Conservation (phyloP, 1,284 basidiomycete genomes). For the Fomitopsis pinicola region DNA sequence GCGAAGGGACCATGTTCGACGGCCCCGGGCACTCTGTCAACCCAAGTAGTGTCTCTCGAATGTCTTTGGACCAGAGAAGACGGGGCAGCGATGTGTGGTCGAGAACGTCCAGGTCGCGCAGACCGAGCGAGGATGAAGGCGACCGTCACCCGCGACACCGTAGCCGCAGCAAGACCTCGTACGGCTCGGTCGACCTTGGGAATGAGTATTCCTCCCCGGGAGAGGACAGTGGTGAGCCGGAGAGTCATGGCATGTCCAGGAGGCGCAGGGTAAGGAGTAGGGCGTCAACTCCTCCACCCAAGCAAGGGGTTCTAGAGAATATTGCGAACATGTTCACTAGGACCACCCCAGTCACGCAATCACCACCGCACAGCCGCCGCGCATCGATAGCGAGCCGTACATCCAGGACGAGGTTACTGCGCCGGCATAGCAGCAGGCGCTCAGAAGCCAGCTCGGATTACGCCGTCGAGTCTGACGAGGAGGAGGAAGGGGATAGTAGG, state of each 20-base stretch:
- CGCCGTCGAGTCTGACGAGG: slow-evolving; percentile 43
- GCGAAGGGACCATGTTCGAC: slow-evolving; percentile 67
- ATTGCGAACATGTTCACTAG: slow-evolving; percentile 68
- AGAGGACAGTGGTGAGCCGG: slow-evolving; percentile 16
- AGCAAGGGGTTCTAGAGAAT: slow-evolving; percentile 56
- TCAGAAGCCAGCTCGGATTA: slow-evolving; percentile 60
- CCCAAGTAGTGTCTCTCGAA: slow-evolving; percentile 73
- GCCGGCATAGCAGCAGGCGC: slow-evolving; percentile 43
- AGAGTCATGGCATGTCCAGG: slow-evolving; percentile 17
- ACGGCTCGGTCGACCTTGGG: slow-evolving; percentile 25
- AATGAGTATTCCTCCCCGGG: slow-evolving; percentile 10
- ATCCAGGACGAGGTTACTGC: slow-evolving; percentile 48
- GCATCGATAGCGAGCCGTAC: slow-evolving; percentile 55
- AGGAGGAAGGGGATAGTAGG: slow-evolving; percentile 56
- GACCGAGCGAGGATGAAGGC: slow-evolving; percentile 45
- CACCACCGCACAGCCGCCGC: slow-evolving; percentile 37
- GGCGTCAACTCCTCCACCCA: slow-evolving; percentile 36
- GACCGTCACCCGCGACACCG: slow-evolving; percentile 26
- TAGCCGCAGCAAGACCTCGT: slow-evolving; percentile 43
- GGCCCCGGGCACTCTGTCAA: slow-evolving; percentile 69
- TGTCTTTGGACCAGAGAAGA: slow-evolving; percentile 58
- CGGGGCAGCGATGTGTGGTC: slow-evolving; percentile 57
- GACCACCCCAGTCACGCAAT: slow-evolving; percentile 32
- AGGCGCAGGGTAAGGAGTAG: slow-evolving; percentile 20
- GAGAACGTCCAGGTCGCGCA: slow-evolving; percentile 34